These are phyloP conservation scores for Podaxis sp. DNA, from an alignment of 768 basidiomycete species.

Conservation along the genomic window DNA sequence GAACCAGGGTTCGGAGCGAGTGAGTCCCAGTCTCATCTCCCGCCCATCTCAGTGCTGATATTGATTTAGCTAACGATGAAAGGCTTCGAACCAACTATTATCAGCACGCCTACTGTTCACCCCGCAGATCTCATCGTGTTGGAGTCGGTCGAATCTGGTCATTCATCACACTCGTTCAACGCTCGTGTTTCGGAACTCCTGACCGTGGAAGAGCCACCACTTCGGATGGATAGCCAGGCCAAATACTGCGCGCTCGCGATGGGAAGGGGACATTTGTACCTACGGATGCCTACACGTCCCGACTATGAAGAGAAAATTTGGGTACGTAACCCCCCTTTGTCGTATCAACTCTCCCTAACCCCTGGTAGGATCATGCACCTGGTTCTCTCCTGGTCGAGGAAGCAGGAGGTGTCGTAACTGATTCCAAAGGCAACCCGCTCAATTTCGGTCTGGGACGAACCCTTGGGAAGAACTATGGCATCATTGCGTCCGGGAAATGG, in stretches of 20 bases:
- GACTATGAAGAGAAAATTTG: constrained; percentile 97
- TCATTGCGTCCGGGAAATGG: constrained; percentile 78
- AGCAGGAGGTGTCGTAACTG: constrained; percentile 86
- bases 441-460: constrained; percentile 88
- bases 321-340: constrained; percentile 44
- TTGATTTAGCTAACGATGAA: constrained; percentile 50
- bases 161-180: constrained; percentile 88
- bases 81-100: constrained; percentile 38
- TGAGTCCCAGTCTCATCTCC: background rate
- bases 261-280: constrained; percentile 82
- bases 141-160: constrained; percentile 90
- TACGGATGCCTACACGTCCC: constrained; percentile 74
- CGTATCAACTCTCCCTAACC: background rate
- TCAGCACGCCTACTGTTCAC: constrained; percentile 43
- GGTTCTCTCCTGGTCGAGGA: constrained; percentile 84
- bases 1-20: constrained; percentile 66
- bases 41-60: background rate
- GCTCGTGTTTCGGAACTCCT: constrained; percentile 67
- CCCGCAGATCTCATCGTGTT: constrained; percentile 64
- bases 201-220: constrained; percentile 60
- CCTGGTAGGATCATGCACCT: constrained; percentile 80
- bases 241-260: constrained; percentile 88
- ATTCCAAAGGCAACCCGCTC: constrained; percentile 75
- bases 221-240: constrained; percentile 94
- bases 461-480: constrained; percentile 82